Evolutionary conservation across 768 basidiomycete species (phyloP), one percentile per base, ranked within the genome.

Genomic region (Russula olivacea): DNA sequence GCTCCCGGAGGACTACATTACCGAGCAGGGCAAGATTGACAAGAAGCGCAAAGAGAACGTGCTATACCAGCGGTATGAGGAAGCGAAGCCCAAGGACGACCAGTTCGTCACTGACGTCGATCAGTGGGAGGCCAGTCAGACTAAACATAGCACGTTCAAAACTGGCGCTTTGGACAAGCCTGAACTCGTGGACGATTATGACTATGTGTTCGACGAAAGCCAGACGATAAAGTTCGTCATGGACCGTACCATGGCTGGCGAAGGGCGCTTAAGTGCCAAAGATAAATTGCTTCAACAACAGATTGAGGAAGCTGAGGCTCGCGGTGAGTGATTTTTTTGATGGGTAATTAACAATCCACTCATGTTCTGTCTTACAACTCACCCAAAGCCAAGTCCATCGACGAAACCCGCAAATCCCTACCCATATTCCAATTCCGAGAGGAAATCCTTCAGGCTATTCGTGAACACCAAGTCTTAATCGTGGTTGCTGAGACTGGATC

Each of bases 401-500:
- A 98, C 48, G 91, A 97, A 66, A 93, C 91, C 0, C 87, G 97
- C 59, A 95, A 97, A 72, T 91, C 87, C 3, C 79, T 99, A 23
- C 97, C 97, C 2, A 95, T 98, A 61, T 98, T 89, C 70, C 78
- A 82, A 14, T 96, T 87, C 76, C 90, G 94, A 55, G 87, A 96
- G 50, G 80, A 93, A 59, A 84, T 98, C 23, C 85, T 99, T 10
- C 82, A 86, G 23, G 97, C 97, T 0, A 88, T 99, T 63, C 83
- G 84, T 48, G 84, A 93, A 40, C 89, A 97, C 71, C 97, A 98
- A 70, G 90, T 98, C 21, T 84, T 99, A 67, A 94, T 99, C 61
- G 93, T 99, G 53, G 94, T 97, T 55, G 97, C 96, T 12, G 97
- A 99, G 76, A 98, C 97, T 0, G 97, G 97, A 25, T 98, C 97